Evolutionary conservation across 805 yeast species (phyloP), one percentile per base, ranked within the genome.

Genomic region (Phaffomyces opuntiae): DNA sequence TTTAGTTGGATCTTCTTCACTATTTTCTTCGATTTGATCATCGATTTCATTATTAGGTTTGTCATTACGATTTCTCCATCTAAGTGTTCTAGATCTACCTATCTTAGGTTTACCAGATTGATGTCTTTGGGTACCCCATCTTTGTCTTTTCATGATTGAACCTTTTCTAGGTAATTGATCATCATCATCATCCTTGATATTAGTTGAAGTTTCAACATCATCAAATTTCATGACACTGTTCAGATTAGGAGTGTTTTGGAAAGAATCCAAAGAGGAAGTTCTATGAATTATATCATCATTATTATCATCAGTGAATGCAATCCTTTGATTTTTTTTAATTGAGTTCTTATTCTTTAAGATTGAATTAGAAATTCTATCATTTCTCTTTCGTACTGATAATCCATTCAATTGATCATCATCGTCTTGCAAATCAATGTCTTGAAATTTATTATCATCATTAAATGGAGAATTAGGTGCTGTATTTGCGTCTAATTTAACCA

Each of bases 101-200:
- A 77, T 66, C 39, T 65, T 63, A 21, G 93, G 90, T 40, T 74
- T 72, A 9, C 95, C 95, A 50, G 78, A 74, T 48, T 78, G 78
- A 56, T 80, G 77, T 54, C 96, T 74, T 53, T 84, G 87, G 4
- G 97, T 90, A 48, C 96, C 96, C 96, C 95, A 87, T 65, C 96
- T 74, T 54, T 82, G 77, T 56, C 95, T 74, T 53, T 83, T 80
- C 79, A 85, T 83, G 5, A 73, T 67, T 0, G 84, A 70, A 14
- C 68, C 73, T 32, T 68, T 63, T 38, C 78, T 55, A 24, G 54
- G 53, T 4, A 55, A 39, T 35, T 47, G 46, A 29, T 49, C 51
- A 4, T 49, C 54, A 21, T 53, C 53, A 9, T 50, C 53, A 21
- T 49, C 61, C 45, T n/a, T 5, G 3, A 16, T 9, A 7, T 7